Evolutionary conservation across 306 rosid genomes (phyloP).

Genomic region (Glycine soja): DNA sequence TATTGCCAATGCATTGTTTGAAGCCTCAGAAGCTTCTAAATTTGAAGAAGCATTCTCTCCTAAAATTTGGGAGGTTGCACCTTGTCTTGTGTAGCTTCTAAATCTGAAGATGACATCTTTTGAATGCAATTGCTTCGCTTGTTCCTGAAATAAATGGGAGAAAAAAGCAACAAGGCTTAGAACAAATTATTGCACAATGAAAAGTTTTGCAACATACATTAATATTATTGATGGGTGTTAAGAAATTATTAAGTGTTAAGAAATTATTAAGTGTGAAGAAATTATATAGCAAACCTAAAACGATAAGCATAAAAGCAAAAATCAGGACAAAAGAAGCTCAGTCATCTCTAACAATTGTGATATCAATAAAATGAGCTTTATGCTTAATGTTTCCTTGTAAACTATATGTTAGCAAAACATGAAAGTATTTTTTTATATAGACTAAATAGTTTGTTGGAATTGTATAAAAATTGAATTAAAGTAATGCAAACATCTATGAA

Average conservation of each 20-base stretch:
- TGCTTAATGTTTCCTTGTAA: neutral
- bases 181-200: no score
- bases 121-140: no score
- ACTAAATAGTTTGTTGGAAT: neutral
- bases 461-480: neutral
- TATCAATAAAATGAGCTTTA: neutral
- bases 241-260: no score
- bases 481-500: neutral
- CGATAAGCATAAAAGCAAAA: neutral
- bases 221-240: neutral
- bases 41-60: no score
- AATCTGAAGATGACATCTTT: no score
- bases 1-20: no score
- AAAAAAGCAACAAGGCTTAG: no score
- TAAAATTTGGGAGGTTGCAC: no score
- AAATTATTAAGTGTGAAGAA: neutral
- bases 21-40: no score
- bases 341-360: neutral
- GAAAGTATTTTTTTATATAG: neutral
- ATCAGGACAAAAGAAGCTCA: neutral
- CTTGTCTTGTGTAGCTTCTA: no score
- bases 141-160: no score
- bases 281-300: neutral
- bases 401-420: neutral
- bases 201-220: no score